Evolutionary conservation across 805 yeast species (phyloP), one percentile per base, ranked within the genome.

Genomic region (Candida multigemmis): DNA sequence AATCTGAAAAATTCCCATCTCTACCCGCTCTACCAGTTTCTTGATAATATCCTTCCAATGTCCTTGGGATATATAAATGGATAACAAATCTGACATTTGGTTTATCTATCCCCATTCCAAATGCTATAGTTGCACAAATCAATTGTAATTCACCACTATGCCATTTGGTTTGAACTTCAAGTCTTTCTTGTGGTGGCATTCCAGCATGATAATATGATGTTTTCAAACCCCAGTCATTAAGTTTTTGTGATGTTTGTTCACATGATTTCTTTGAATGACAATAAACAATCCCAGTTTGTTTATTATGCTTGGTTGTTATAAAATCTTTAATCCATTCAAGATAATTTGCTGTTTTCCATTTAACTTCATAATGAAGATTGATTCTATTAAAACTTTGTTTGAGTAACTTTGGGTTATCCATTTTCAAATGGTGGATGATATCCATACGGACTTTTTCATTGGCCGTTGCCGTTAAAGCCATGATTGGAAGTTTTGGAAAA

Each of bases 61-160:
- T 83, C 42, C 96, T 61, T 0, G 98, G 96, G 14, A 91, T 56
- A 5, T 91, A 82, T 36, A 79, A 65, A 55, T 91, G 98, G 22
- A 84, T 74, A 3, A 91, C 97, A 58, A 68, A 87, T 24, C 98
- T 62, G 8, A 91, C 98, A 53, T 91, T 94, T 0, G 96, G 82
- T 50, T 91, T 91, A 55, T 91, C 98, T 31, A 91, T 89, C 25
- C 98, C 98, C 98, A 91, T 91, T 15, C 98, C 98, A 65, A 91
- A 91, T 0, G 98, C 98, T 42, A 91, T 81, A 0, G 98, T 91
- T 0, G 98, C 98, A 58, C 96, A 89, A 9, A 91, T 86, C 1
- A 87, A 79, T 45, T 77, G 79, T 13, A 78, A 56, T 12, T 53
- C 48, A 30, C 80, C 78, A 2, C 56, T 46, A 50, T 91, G 98